Conservation (phyloP, 495 filamentous ascomycete species). For the Penicillium simplicissimum region DNA sequence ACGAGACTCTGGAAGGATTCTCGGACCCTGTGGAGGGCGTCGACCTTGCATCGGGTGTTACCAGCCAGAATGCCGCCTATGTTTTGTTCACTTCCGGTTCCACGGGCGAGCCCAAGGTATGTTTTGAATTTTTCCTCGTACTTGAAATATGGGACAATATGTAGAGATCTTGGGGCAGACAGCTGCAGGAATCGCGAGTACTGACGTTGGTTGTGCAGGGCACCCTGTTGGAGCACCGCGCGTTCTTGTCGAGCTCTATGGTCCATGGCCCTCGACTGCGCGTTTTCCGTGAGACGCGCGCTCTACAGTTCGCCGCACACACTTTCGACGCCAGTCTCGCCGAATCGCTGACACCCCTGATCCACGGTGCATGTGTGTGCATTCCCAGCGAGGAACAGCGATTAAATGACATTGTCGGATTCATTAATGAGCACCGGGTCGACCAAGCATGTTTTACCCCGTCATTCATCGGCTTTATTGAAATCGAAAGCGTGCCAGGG, state of each 20-base stretch:
- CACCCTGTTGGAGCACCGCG: constrained; percentile 50
- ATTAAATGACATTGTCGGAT: constrained; percentile 47
- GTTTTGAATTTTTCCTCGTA: constrained; percentile 4
- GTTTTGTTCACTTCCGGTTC: constrained; percentile 53
- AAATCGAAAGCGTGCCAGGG: constrained; percentile 45
- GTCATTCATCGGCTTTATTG: constrained; percentile 50
- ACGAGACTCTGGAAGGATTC: constrained; percentile 31
- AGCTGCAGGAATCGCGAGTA: neutral
- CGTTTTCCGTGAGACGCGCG: constrained; percentile 33
- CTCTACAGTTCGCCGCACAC: constrained; percentile 55
- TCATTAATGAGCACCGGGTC: constrained; percentile 48
- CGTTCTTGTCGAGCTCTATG: constrained; percentile 43
- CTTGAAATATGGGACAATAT: neutral
- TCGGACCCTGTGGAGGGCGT: constrained; percentile 20
- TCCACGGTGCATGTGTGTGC: constrained; percentile 48
- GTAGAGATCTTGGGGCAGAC: neutral
- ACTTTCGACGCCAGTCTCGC: constrained; percentile 53
- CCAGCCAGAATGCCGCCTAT: constrained; percentile 42
- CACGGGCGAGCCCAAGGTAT: constrained; percentile 53
- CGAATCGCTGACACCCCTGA: constrained; percentile 44
- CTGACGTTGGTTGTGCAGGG: constrained; percentile 26
- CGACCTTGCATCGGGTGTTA: constrained; percentile 33
- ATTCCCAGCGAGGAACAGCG: constrained; percentile 54
- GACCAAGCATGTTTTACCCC: constrained; percentile 53
- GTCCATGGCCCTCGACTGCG: constrained; percentile 45